Conservation (phyloP, 1,284 basidiomycete species). For the Sporisorium exsertum region DNA sequence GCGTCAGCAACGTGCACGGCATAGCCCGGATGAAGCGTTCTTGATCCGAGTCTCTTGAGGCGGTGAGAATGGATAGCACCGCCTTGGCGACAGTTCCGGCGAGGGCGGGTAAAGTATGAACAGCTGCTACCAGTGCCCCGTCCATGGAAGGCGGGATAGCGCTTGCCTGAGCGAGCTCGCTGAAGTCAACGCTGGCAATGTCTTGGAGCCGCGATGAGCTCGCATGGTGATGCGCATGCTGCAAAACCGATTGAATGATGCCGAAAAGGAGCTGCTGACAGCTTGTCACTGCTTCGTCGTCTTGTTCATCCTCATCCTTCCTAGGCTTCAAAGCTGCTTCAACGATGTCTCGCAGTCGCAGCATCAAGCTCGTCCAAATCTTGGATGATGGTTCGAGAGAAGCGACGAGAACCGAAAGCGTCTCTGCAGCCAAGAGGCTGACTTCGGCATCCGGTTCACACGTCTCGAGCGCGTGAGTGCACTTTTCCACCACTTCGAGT, state of each 20-base stretch:
- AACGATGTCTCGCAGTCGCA: constrained; percentile 5
- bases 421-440: constrained; percentile 13
- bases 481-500: constrained; percentile 1
- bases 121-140: constrained; percentile 33
- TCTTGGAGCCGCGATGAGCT: background rate
- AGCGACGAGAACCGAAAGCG: constrained; percentile 8
- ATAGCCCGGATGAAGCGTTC: background rate
- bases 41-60: too few species aligned
- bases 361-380: constrained; percentile 1
- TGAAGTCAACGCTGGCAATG: constrained; percentile 6
- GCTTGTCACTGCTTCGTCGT: background rate
- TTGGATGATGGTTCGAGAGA: background rate
- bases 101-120: constrained; percentile 18
- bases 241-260: constrained; percentile 15
- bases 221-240: constrained; percentile 6
- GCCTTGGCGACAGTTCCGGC: constrained; percentile 11
- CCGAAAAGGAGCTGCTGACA: constrained; percentile 16
- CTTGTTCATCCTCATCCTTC: background rate
- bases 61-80: constrained; percentile 6
- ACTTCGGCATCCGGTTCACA: constrained; percentile 3
- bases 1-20: constrained; percentile 24
- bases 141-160: constrained; percentile 11
- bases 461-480: constrained; percentile 3
- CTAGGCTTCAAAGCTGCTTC: background rate
- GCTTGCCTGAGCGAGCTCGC: background rate